Percentiles rank a stretch among this genome's conserved stretches.
phyloP scores from a whole-genome alignment of 2,329 filamentous ascomycete genomes.

The Arthrobotrys musiformis region DNA sequence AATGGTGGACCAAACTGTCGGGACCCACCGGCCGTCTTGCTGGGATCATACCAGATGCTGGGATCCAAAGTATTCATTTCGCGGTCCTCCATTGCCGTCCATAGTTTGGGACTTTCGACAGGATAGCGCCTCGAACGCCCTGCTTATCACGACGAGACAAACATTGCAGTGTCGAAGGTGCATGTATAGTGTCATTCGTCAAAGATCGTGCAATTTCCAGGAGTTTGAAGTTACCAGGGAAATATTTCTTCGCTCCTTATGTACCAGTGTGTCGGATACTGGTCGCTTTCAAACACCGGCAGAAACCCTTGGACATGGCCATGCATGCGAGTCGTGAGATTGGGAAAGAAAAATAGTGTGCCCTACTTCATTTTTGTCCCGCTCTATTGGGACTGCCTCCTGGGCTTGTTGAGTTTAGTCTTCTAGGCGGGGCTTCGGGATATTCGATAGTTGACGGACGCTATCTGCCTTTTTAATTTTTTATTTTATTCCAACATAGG shows the following conservation, averaged over 20 bases:
- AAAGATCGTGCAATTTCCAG: constrained; percentile 15
- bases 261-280: constrained; percentile 43
- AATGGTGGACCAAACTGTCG: constrained; percentile 48
- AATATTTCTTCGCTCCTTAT: constrained; percentile 16
- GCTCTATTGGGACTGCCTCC: constrained; percentile 29
- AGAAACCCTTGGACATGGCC: constrained; percentile 37
- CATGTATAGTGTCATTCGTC: constrained; percentile 28
- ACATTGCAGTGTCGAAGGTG: constrained; percentile 27
- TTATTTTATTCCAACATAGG: not conserved
- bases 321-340: constrained; percentile 41
- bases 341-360: constrained; percentile 34
- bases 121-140: constrained; percentile 35
- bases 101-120: constrained; percentile 13
- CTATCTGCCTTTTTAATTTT: not conserved
- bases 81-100: constrained; percentile 5
- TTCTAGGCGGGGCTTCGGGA: constrained; percentile 14
- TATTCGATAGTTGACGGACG: constrained; percentile 10
- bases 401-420: not conserved
- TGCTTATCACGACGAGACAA: constrained; percentile 36
- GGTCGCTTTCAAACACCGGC: constrained; percentile 19
- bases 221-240: constrained; percentile 35
- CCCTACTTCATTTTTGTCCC: constrained; percentile 29
- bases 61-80: constrained; percentile 47
- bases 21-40: constrained; percentile 55
- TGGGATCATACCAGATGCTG: constrained; percentile 50